These are phyloP conservation scores for Saussurea involucrata DNA, from an alignment of 129 eudicot genomes.

Conservation along the genomic window DNA sequence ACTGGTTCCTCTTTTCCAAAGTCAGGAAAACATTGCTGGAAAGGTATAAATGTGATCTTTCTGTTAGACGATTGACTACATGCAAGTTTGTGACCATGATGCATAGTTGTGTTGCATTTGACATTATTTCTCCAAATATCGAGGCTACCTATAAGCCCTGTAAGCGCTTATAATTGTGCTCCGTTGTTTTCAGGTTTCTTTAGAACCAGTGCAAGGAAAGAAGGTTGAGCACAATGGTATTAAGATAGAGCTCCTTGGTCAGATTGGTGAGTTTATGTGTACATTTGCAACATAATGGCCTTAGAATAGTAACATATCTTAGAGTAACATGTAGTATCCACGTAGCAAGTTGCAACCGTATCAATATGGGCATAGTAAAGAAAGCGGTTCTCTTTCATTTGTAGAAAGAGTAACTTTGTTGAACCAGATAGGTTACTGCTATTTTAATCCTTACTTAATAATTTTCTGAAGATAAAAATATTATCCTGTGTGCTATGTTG, in stretches of 20 bases:
- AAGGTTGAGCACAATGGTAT: constrained; percentile 98
- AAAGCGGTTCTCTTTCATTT: not conserved
- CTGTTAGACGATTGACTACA: not conserved
- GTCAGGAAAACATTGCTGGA: constrained; percentile 87
- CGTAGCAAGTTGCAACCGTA: not conserved
- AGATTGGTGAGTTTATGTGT: constrained; percentile 65
- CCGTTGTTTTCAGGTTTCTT: constrained; percentile 53
- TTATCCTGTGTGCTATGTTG: not conserved
- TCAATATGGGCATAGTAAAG: not conserved
- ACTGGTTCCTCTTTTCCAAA: constrained; percentile 93
- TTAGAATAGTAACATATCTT: not conserved
- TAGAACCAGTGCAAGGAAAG: constrained; percentile 95
- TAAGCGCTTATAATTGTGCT: not conserved
- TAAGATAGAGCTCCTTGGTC: constrained; percentile 96
- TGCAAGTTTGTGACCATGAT: not conserved
- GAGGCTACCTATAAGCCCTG: not conserved
- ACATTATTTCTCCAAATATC: not conserved
- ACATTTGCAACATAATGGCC: not conserved
- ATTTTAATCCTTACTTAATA: not conserved
- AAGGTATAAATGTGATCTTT: constrained; percentile 42
- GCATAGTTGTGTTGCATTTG: not conserved
- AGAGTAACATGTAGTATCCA: not conserved
- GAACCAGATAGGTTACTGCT: not conserved
- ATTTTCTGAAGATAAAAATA: not conserved
- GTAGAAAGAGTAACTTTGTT: not conserved